Percentiles rank a stretch among this genome's conserved stretches.
These are phyloP conservation scores for Cytospora chrysosperma DNA, from an alignment of 2,329 filamentous ascomycete genomes.

Conservation along the genomic window DNA sequence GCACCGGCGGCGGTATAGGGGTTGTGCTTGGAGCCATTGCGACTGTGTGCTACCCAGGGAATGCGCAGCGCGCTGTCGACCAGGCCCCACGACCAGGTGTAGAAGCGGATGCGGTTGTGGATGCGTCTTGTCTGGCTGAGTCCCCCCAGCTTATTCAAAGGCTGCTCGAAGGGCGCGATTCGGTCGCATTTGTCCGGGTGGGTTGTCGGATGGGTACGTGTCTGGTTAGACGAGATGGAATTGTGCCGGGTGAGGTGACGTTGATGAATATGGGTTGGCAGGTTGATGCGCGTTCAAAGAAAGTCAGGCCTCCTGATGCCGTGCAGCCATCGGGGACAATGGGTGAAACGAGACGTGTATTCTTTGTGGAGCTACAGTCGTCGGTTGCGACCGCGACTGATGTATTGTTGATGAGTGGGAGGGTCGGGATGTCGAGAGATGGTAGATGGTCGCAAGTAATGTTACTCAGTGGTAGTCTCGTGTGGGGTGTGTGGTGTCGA, in stretches of 20 bases:
- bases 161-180: constrained; percentile 16
- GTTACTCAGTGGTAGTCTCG: constrained; percentile 7
- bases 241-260: constrained; percentile 2
- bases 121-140: constrained; percentile 1
- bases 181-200: constrained; percentile 22
- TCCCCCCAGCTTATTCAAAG: constrained; percentile 17
- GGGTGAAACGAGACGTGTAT: background rate
- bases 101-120: background rate
- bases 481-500: constrained; percentile 3
- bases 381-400: background rate
- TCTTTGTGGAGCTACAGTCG: background rate
- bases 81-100: constrained; percentile 14
- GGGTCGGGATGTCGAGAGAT: constrained; percentile 13
- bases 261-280: constrained; percentile 10
- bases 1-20: constrained; percentile 42
- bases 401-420: background rate
- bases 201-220: constrained; percentile 32
- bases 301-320: constrained; percentile 10
- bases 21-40: constrained; percentile 58
- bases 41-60: constrained; percentile 6
- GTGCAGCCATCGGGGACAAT: constrained; percentile 11
- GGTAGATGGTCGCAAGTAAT: constrained; percentile 12
- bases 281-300: constrained; percentile 18
- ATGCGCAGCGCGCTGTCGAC: constrained; percentile 17
- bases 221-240: background rate